Evolutionary conservation across 2,329 filamentous ascomycete species (phyloP).

Genomic region (Scedosporium dehoogii): DNA sequence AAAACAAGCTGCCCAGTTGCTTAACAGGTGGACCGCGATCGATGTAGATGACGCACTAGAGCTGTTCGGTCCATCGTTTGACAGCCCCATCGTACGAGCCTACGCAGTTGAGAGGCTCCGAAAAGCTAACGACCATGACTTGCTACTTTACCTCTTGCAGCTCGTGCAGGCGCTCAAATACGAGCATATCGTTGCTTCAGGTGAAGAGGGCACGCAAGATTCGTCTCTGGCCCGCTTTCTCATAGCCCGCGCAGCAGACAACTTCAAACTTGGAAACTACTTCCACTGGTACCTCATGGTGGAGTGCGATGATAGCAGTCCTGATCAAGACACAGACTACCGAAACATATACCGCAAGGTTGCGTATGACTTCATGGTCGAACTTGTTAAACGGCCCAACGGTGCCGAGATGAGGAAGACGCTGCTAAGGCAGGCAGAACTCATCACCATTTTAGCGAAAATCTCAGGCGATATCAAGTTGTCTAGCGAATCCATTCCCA

Average conservation of each 20-base stretch:
- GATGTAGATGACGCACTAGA: slow-evolving; percentile 95
- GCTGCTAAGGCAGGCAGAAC: slow-evolving; percentile 77
- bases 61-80: slow-evolving; percentile 82
- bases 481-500: slow-evolving; percentile 64
- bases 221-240: slow-evolving; percentile 85
- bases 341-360: slow-evolving; percentile 85
- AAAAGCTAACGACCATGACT: slow-evolving; percentile 86
- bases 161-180: slow-evolving; percentile 95
- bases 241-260: slow-evolving; percentile 76
- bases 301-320: slow-evolving; percentile 79
- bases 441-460: slow-evolving; percentile 77
- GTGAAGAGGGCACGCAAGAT: slow-evolving; percentile 52
- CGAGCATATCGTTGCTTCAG: slow-evolving; percentile 58
- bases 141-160: slow-evolving; percentile 84
- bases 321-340: slow-evolving; percentile 63
- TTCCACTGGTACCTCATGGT: slow-evolving; percentile 99
- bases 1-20: slow-evolving; percentile 78
- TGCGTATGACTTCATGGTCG: slow-evolving; percentile 91
- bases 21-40: slow-evolving; percentile 91
- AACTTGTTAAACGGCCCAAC: slow-evolving; percentile 61
- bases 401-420: slow-evolving; percentile 66
- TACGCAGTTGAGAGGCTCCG: slow-evolving; percentile 88
- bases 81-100: slow-evolving; percentile 76
- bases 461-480: slow-evolving; percentile 83
- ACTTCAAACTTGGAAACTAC: slow-evolving; percentile 87